These are phyloP conservation scores for Spizellomyces punctatus DNA, from an alignment of 192 early-diverging fungal genomes.

Conservation along the genomic window DNA sequence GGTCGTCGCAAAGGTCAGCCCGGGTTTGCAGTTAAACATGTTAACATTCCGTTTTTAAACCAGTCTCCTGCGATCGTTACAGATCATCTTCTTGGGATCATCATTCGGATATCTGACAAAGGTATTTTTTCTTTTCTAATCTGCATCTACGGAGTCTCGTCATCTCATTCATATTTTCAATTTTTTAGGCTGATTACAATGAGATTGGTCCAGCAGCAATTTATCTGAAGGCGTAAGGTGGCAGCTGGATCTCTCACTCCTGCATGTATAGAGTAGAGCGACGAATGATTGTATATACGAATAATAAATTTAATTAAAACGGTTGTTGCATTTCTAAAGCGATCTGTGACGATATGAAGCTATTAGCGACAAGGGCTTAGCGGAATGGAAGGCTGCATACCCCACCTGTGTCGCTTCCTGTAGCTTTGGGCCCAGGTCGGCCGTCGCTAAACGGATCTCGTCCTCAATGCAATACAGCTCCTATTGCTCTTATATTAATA, in stretches of 20 bases:
- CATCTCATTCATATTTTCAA: neutral
- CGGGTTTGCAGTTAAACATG: neutral
- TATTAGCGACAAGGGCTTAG: neutral
- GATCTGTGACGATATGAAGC: neutral
- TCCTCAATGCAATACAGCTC: neutral
- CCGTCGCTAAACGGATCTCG: neutral
- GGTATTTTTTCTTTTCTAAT: conserved; percentile 10
- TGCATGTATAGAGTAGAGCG: no score
- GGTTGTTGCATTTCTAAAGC: no score
- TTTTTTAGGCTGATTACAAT: conserved; percentile 86
- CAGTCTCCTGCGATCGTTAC: neutral
- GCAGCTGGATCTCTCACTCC: no score
- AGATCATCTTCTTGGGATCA: conserved; percentile 30
- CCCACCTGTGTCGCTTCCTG: neutral
- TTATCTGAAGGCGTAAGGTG: conserved; percentile 45
- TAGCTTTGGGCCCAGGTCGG: neutral
- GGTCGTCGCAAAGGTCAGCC: conserved; percentile 82
- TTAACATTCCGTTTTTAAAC: neutral
- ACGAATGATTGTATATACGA: no score
- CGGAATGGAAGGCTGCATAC: conserved; percentile 1
- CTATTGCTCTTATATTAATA: neutral
- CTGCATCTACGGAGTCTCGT: no score
- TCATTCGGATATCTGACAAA: conserved; percentile 34
- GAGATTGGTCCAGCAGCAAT: conserved; percentile 81
- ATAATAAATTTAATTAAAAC: no score